Conservation (phyloP, 2,329 filamentous ascomycete species). For the Coniochaeta sp. region DNA sequence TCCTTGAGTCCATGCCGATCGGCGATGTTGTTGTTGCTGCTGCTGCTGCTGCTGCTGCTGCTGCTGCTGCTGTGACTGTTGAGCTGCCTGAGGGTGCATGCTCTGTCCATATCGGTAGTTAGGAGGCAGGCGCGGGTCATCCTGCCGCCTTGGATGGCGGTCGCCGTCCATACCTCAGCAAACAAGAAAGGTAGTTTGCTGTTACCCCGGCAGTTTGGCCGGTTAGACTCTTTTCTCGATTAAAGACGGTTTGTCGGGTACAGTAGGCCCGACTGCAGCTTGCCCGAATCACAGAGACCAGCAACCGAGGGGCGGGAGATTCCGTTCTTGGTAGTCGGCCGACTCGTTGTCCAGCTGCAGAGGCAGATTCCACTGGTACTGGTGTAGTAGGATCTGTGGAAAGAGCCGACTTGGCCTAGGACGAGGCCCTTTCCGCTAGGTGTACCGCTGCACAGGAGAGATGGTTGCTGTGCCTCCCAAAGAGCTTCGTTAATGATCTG, state of each 20-base stretch:
- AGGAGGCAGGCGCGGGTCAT: slow-evolving; percentile 62
- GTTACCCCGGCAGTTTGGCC: not conserved
- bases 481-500: not conserved
- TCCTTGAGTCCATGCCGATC: slow-evolving; percentile 28
- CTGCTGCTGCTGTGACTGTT: slow-evolving; percentile 23
- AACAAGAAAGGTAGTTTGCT: not conserved
- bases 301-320: not conserved
- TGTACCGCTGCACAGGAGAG: not conserved
- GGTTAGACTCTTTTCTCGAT: not conserved
- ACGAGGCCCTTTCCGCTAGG: not conserved
- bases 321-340: not conserved
- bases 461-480: not conserved
- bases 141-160: slow-evolving; percentile 65
- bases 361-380: not conserved
- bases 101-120: slow-evolving; percentile 20
- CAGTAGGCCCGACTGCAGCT: not conserved
- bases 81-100: slow-evolving; percentile 17
- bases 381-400: not conserved
- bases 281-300: not conserved
- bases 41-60: slow-evolving; percentile 16
- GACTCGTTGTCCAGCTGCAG: not conserved
- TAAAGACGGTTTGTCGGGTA: not conserved
- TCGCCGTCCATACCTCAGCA: slow-evolving; percentile 69
- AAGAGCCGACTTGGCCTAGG: not conserved
- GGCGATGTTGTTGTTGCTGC: slow-evolving; percentile 17